Conservation (phyloP, 345 rosid species). For the Draba incana region DNA sequence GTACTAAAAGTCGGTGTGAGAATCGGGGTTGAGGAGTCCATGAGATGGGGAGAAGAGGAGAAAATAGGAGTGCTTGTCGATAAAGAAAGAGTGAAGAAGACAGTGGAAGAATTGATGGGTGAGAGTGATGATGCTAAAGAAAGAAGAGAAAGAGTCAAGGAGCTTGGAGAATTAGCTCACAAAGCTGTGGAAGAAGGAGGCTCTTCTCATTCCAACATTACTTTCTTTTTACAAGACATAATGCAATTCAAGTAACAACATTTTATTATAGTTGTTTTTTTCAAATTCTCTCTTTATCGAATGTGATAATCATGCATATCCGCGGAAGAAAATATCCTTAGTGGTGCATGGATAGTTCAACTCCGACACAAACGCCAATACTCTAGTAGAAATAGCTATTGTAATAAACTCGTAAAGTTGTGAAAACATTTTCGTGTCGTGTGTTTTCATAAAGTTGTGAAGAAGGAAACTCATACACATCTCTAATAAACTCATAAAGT, state of each 20-base stretch:
- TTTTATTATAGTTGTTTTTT: no score
- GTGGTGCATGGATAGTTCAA: no score
- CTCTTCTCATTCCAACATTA: constrained; percentile 43
- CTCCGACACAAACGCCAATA: no score
- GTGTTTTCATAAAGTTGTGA: no score
- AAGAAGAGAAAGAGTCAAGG: constrained; percentile 40
- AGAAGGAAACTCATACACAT: no score
- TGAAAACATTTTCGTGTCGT: no score
- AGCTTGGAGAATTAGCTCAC: constrained; percentile 44
- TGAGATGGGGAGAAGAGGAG: constrained; percentile 45
- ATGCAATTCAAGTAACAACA: neutral
- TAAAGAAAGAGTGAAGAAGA: constrained; percentile 34
- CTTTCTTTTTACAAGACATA: constrained; percentile 4
- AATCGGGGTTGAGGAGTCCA: constrained; percentile 37
- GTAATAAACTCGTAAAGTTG: no score
- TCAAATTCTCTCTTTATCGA: no score
- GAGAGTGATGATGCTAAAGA: constrained; percentile 39
- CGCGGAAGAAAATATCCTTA: no score
- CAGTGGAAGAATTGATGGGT: constrained; percentile 40
- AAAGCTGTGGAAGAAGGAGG: constrained; percentile 44
- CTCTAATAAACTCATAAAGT: no score
- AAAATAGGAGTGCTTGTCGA: constrained; percentile 34
- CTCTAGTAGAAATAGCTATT: no score
- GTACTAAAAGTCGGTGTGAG: constrained; percentile 46
- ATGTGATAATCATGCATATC: no score